Percentiles rank a stretch among this genome's conserved stretches.
Conservation (phyloP, 2,329 filamentous ascomycete species). For the Aspergillus ustus region DNA sequence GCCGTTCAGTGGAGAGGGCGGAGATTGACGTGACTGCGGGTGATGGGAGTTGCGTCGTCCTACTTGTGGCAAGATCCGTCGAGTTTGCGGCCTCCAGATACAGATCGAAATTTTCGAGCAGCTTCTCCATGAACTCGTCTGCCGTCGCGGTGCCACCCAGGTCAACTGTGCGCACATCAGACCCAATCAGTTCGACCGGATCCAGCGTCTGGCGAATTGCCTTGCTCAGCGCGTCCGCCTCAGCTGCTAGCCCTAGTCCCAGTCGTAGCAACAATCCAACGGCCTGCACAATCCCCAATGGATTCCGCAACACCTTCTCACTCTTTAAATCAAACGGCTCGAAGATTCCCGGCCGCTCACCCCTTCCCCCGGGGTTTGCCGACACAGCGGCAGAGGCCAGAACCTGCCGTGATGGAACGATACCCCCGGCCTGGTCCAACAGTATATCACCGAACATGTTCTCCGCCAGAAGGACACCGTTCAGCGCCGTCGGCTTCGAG, state of each 20-base stretch:
- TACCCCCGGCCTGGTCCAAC: no score
- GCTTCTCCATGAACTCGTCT: background rate
- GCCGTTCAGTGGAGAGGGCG: background rate
- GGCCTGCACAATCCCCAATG: no score
- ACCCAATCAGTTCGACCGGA: background rate
- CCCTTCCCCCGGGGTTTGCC: no score
- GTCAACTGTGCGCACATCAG: background rate
- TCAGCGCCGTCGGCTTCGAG: no score
- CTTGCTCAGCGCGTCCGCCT: background rate
- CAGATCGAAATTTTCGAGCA: background rate
- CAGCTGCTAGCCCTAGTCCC: background rate
- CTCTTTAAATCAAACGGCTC: no score
- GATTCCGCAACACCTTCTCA: no score
- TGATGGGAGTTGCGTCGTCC: background rate
- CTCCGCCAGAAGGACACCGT: no score
- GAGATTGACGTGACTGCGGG: background rate
- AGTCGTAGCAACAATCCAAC: background rate
- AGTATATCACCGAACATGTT: no score
- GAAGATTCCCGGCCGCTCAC: no score
- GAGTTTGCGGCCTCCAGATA: background rate
- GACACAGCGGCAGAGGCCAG: no score
- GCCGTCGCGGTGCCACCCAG: background rate
- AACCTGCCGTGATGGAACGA: no score
- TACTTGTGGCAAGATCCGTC: background rate
- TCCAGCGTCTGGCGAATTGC: background rate